phyloP scores from a whole-genome alignment of 2,329 filamentous ascomycete species.

The Lomentospora prolificans region DNA sequence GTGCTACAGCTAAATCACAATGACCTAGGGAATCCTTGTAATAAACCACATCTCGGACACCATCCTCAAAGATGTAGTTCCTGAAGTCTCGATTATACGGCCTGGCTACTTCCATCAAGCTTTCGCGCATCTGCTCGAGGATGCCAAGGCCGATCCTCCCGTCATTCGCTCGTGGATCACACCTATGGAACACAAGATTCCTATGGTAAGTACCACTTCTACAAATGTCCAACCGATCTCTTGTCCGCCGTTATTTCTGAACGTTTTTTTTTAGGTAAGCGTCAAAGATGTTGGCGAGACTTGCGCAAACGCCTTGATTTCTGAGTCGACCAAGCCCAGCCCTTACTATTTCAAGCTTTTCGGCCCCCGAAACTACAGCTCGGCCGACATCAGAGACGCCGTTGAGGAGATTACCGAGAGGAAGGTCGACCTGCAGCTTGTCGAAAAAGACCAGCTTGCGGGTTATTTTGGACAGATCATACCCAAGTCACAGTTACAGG shows the following conservation, averaged over 20 bases:
- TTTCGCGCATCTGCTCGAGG: constrained; percentile 11
- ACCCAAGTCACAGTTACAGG: constrained; percentile 14
- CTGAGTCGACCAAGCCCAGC: constrained; percentile 7
- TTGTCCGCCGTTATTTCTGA: too few relatives aligned
- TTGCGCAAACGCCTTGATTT: constrained; percentile 17
- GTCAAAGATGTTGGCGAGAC: constrained; percentile 19
- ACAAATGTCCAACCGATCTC: too few relatives aligned
- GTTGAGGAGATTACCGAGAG: constrained; percentile 19
- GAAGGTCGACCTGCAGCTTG: constrained; percentile 14
- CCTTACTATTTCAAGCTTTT: constrained; percentile 17
- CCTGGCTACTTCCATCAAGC: constrained; percentile 15
- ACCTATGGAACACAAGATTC: constrained; percentile 20
- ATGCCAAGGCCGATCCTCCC: constrained; percentile 13
- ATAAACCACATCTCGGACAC: constrained; percentile 17
- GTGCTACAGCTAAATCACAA: neutral
- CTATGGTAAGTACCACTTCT: constrained; percentile 23
- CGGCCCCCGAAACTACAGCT: constrained; percentile 19
- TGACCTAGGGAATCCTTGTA: constrained; percentile 18
- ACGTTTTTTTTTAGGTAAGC: constrained; percentile 19
- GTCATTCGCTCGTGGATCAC: constrained; percentile 15
- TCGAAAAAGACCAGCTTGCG: constrained; percentile 16
- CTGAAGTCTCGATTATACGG: constrained; percentile 16
- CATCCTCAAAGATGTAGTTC: constrained; percentile 13
- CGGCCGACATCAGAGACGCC: constrained; percentile 18
- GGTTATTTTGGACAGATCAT: constrained; percentile 17